These are phyloP conservation scores for Leucocoprinus leucothites DNA, from an alignment of 768 basidiomycete species.

Conservation along the genomic window DNA sequence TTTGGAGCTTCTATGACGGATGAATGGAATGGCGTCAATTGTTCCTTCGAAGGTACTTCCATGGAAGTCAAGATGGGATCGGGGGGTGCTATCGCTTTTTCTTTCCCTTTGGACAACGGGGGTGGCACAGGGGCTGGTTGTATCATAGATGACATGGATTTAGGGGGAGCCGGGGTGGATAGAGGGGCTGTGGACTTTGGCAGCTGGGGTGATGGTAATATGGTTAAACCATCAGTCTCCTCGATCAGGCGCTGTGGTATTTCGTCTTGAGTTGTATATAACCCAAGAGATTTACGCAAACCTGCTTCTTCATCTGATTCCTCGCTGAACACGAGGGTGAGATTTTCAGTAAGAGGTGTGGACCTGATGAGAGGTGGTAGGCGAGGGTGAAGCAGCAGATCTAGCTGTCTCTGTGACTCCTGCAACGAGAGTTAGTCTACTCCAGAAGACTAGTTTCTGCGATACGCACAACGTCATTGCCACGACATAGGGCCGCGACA, in stretches of 20 bases:
- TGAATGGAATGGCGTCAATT: background rate
- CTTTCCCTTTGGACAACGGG: background rate
- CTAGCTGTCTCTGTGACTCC: conserved; percentile 39
- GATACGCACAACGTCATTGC: conserved; percentile 27
- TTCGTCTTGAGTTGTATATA: conserved; percentile 20
- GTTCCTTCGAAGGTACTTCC: background rate
- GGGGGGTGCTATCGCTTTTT: background rate
- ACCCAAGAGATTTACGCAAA: conserved; percentile 36
- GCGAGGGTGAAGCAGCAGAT: conserved; percentile 74
- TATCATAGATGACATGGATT: background rate
- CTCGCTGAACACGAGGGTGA: conserved; percentile 61
- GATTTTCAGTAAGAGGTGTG: conserved; percentile 56
- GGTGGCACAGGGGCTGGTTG: background rate
- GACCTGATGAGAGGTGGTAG: conserved; percentile 72
- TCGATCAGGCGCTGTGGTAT: background rate
- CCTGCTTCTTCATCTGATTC: conserved; percentile 63
- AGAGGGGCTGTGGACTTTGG: background rate
- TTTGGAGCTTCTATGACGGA: background rate
- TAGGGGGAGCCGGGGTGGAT: background rate
- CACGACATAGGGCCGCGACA: conserved; percentile 33
- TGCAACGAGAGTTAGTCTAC: background rate
- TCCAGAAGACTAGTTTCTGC: background rate
- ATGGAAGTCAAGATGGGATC: background rate
- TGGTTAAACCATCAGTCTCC: background rate
- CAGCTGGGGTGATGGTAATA: background rate